phyloP scores from a whole-genome alignment of 2,329 filamentous ascomycete genomes.

The Tolypocladium ovalisporum region DNA sequence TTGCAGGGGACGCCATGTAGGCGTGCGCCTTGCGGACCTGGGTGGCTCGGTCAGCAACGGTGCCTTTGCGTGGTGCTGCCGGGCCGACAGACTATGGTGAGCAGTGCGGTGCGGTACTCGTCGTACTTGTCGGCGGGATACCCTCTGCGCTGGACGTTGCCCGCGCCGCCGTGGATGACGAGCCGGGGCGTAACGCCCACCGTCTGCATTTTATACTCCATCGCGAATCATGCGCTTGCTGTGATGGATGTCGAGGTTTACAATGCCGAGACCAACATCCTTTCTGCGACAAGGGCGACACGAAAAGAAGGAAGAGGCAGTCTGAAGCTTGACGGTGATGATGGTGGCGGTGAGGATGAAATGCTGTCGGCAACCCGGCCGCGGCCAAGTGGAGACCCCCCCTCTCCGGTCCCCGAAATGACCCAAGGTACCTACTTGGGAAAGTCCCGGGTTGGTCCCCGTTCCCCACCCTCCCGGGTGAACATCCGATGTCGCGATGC shows the following conservation, averaged over 20 bases:
- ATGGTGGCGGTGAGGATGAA: neutral
- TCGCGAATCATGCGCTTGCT: conserved; percentile 8
- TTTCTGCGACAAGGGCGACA: no score
- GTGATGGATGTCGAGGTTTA: neutral
- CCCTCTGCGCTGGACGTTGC: conserved; percentile 51
- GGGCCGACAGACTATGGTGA: conserved; percentile 40
- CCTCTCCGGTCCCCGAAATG: neutral
- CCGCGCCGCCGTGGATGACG: conserved; percentile 65
- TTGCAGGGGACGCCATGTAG: conserved; percentile 32
- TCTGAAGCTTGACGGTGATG: neutral
- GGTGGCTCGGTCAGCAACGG: neutral
- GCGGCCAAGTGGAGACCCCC: neutral
- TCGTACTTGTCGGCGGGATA: conserved; percentile 47
- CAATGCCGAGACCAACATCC: neutral
- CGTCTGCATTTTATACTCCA: conserved; percentile 28
- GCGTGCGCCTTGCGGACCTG: conserved; percentile 33
- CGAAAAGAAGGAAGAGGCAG: neutral
- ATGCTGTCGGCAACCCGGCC: neutral
- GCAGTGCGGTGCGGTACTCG: conserved; percentile 48
- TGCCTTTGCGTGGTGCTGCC: no score
- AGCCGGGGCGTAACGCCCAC: conserved; percentile 39
- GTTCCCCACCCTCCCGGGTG: neutral
- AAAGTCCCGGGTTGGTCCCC: neutral
- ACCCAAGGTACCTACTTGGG: conserved; percentile 2
- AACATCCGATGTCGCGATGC: neutral